Evolutionary conservation across 1,284 basidiomycete genomes (phyloP).

Genomic region (Trichosporon ovoides): DNA sequence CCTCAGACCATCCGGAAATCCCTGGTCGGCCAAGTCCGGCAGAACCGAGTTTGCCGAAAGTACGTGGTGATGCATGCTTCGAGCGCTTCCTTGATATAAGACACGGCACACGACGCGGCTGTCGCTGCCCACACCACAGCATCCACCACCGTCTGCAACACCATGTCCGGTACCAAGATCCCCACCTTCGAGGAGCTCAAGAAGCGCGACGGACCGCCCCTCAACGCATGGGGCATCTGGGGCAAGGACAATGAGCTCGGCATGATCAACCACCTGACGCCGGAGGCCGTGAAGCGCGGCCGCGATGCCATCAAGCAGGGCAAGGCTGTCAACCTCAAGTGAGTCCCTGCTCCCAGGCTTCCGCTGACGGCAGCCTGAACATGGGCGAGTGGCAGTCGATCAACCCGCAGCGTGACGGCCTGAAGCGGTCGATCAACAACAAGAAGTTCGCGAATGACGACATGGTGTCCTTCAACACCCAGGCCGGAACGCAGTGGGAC

Average conservation of each 20-base stretch:
- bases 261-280: constrained; percentile 34
- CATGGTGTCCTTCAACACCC: constrained; percentile 45
- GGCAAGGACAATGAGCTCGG: constrained; percentile 33
- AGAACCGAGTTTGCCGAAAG: constrained; percentile 1
- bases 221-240: constrained; percentile 37
- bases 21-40: neutral
- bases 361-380: constrained; percentile 9
- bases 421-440: neutral
- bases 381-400: neutral
- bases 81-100: neutral
- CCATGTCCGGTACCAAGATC: neutral
- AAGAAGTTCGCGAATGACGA: constrained; percentile 30
- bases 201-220: constrained; percentile 26
- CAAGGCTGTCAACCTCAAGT: constrained; percentile 37
- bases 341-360: neutral
- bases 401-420: neutral
- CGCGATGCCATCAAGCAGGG: constrained; percentile 32
- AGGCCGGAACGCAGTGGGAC: constrained; percentile 49
- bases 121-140: constrained; percentile 1
- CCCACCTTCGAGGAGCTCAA: constrained; percentile 23
- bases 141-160: neutral
- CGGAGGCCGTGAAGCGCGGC: constrained; percentile 29
- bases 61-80: neutral
- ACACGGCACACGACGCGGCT: neutral
- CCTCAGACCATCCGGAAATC: neutral